Evolutionary conservation across 192 early-diverging fungal genomes (phyloP).

Genomic region (Backusella circina): DNA sequence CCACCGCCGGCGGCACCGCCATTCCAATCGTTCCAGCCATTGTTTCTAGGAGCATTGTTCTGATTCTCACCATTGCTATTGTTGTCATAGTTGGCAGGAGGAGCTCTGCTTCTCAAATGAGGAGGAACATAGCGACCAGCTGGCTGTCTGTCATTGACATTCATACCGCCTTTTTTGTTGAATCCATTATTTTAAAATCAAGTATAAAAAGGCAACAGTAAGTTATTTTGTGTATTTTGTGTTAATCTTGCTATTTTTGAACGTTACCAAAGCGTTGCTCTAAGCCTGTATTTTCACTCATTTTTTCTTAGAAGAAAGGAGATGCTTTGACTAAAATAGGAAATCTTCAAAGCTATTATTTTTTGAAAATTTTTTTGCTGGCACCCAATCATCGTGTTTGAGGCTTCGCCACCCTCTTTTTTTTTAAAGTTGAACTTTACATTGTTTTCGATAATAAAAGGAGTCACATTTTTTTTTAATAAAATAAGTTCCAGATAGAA

Average conservation of each 20-base stretch:
- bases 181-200: not conserved
- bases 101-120: slow-evolving; percentile 51
- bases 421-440: not conserved
- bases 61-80: slow-evolving; percentile 19
- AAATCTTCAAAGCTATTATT: not conserved
- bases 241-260: not conserved
- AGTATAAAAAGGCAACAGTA: not conserved
- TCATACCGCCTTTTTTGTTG: slow-evolving; percentile 59
- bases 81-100: slow-evolving; percentile 10
- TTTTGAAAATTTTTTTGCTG: not conserved
- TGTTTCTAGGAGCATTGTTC: not conserved
- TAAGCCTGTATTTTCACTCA: slow-evolving; percentile 49
- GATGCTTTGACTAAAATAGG: slow-evolving; percentile 6
- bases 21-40: slow-evolving; percentile 29
- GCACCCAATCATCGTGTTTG: not conserved
- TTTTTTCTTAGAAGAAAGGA: not conserved
- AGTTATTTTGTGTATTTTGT: not conserved
- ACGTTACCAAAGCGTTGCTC: slow-evolving; percentile 69
- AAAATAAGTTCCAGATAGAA: not conserved
- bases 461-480: not conserved
- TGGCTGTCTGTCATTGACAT: slow-evolving; percentile 55
- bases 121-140: slow-evolving; percentile 62
- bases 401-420: not conserved
- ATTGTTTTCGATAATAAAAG: not conserved
- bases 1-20: slow-evolving; percentile 6